These are phyloP conservation scores for Blastocystis sp. DNA, from an alignment of 352 stramenopile genomes.

Conservation along the genomic window DNA sequence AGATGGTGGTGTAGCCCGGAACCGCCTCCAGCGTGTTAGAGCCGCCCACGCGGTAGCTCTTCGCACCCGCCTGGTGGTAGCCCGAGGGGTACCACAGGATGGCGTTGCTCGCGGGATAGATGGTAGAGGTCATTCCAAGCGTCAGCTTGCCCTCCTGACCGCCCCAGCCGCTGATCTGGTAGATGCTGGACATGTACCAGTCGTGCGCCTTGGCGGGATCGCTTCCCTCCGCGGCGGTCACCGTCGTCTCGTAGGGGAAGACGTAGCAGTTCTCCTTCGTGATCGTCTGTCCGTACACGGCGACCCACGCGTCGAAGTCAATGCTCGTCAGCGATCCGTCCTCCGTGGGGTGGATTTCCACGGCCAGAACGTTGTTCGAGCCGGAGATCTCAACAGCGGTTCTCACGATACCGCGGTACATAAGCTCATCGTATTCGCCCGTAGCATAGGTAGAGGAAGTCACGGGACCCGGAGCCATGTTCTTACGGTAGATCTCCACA, in stretches of 20 bases:
- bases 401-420: slow-evolving; percentile 3
- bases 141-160: background rate
- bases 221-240: background rate
- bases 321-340: background rate
- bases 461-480: slow-evolving; percentile 36
- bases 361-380: background rate
- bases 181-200: background rate
- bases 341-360: slow-evolving; percentile 8
- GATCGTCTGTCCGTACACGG: background rate
- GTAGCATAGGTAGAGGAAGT: slow-evolving; percentile 5
- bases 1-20: background rate
- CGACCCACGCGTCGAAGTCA: background rate
- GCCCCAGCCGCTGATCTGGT: background rate
- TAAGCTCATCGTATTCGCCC: background rate
- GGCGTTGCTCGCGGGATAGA: background rate
- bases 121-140: background rate
- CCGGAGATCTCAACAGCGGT: background rate
- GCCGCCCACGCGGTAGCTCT: background rate
- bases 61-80: background rate
- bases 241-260: background rate
- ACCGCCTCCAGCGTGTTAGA: background rate
- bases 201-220: background rate
- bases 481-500: slow-evolving; percentile 49
- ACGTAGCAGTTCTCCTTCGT: slow-evolving; percentile 1
- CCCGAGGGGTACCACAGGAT: slow-evolving; percentile 23